Conservation (phyloP, 768 basidiomycete species). For the Rhizopogon rudus region DNA sequence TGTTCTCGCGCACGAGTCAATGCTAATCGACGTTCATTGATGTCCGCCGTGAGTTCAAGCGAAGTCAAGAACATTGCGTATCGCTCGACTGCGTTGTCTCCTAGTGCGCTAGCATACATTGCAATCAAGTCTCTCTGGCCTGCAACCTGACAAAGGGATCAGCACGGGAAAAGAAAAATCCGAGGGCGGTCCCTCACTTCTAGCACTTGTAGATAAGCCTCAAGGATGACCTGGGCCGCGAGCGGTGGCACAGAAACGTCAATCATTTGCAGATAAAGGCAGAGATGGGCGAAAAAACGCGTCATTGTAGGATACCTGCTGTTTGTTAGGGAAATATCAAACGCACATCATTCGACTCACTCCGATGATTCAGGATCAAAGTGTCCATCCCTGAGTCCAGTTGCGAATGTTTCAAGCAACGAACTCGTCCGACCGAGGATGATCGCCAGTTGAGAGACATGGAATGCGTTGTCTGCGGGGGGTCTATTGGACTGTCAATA, state of each 20-base stretch:
- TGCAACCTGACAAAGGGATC: constrained; percentile 41
- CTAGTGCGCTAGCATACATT: constrained; percentile 87
- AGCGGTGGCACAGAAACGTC: constrained; percentile 67
- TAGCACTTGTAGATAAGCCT: constrained; percentile 83
- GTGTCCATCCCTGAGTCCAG: constrained; percentile 46
- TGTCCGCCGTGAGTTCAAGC: constrained; percentile 58
- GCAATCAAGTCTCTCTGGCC: constrained; percentile 86
- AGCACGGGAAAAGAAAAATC: not conserved
- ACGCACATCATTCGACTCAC: constrained; percentile 32
- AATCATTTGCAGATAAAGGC: constrained; percentile 83
- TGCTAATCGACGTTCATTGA: constrained; percentile 61
- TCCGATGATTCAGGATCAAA: constrained; percentile 48
- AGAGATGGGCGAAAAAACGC: constrained; percentile 92
- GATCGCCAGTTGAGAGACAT: constrained; percentile 76
- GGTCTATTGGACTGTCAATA: constrained; percentile 32
- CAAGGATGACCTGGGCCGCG: constrained; percentile 76
- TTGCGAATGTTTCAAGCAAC: constrained; percentile 66
- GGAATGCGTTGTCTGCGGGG: constrained; percentile 70
- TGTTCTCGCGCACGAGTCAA: constrained; percentile 77
- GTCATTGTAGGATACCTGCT: constrained; percentile 64
- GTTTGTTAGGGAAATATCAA: constrained; percentile 7
- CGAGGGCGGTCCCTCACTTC: constrained; percentile 46
- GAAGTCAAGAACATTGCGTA: constrained; percentile 89
- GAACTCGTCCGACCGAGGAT: constrained; percentile 65
- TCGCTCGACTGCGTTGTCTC: constrained; percentile 86